Conservation (phyloP, 805 yeast genomes). For the Starmerella khaoyaiensis region DNA sequence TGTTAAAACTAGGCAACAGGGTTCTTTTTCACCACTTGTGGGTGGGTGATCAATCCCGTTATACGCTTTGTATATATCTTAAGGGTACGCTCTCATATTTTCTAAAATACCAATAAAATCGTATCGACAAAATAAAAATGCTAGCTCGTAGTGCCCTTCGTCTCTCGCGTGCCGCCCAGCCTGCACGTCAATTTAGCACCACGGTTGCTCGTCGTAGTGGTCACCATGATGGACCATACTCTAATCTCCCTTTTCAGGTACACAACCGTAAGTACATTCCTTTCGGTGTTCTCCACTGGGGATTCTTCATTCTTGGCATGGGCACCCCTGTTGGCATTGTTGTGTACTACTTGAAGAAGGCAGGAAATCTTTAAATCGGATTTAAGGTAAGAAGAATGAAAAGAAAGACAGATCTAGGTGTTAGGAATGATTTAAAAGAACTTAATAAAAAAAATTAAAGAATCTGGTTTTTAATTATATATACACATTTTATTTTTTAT, state of each 20-base stretch:
- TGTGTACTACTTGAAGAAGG: conserved; percentile 75
- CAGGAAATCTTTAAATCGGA: conserved; percentile 44
- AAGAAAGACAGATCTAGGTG: no score
- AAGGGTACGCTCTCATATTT: neutral
- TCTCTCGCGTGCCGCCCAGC: conserved; percentile 13
- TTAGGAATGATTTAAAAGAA: no score
- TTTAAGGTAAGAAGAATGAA: no score
- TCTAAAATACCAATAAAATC: neutral
- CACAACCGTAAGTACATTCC: conserved; percentile 80
- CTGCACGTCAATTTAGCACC: conserved; percentile 20
- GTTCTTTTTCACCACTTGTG: no score
- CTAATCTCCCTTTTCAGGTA: conserved; percentile 88
- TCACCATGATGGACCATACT: conserved; percentile 73
- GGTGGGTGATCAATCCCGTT: no score
- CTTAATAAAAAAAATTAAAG: no score
- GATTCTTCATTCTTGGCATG: conserved; percentile 54
- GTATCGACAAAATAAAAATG: conserved; percentile 12
- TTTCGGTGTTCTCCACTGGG: conserved; percentile 67
- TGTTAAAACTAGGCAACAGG: no score
- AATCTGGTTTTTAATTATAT: no score
- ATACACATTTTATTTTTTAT: no score
- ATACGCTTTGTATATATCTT: neutral
- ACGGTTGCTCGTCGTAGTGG: conserved; percentile 28
- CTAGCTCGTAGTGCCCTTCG: conserved; percentile 17
- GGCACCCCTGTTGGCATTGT: conserved; percentile 68